Evolutionary conservation across 495 filamentous ascomycete species (phyloP), one percentile per base, ranked within the genome.

Genomic region (Echria macrotheca): DNA sequence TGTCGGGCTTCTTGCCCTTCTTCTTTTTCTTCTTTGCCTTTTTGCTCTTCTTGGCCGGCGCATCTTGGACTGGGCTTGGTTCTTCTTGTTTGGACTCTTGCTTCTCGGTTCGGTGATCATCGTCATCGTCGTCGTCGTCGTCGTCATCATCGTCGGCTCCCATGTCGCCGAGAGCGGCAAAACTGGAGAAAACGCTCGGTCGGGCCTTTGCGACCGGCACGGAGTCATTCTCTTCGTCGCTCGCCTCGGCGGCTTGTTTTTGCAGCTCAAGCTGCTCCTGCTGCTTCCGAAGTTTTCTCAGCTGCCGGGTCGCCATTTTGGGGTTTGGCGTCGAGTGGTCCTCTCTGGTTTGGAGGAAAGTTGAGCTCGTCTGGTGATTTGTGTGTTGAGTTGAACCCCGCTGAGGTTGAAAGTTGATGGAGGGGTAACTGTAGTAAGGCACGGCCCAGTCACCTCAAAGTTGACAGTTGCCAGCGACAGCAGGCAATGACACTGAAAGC

Each of bases 281-380:
- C 68, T 84, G 81, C 72, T 86, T 80, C 54, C 89, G 86, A 33
- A 90, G 70, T 66, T 87, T 89, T 38, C 87, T 79, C 42, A 93
- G 64, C 25, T 89, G 86, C 51, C 89, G 79, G 23, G 82, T 87
- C 29, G 88, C 91, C 89, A 95, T 95, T 39, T 37, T 48, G 25
- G 3, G 38, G 2, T 39, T 17, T 39, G n/a, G n/a, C n/a, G n/a
- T n/a, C n/a, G n/a, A n/a, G n/a, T n/a, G n/a, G n/a, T n/a, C n/a
- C n/a, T n/a, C n/a, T n/a, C n/a, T n/a, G n/a, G n/a, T n/a, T n/a
- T n/a, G n/a, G n/a, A n/a, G n/a, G n/a, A n/a, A n/a, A n/a, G n/a
- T n/a, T n/a, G n/a, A n/a, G n/a, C n/a, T n/a, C n/a, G n/a, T n/a
- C n/a, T n/a, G n/a, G n/a, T n/a, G n/a, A n/a, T n/a, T n/a, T n/a